Percentiles rank a stretch among this genome's conserved stretches.
These are phyloP conservation scores for Trichoderma sp. DNA, from an alignment of 2,329 filamentous ascomycete genomes.

Conservation along the genomic window DNA sequence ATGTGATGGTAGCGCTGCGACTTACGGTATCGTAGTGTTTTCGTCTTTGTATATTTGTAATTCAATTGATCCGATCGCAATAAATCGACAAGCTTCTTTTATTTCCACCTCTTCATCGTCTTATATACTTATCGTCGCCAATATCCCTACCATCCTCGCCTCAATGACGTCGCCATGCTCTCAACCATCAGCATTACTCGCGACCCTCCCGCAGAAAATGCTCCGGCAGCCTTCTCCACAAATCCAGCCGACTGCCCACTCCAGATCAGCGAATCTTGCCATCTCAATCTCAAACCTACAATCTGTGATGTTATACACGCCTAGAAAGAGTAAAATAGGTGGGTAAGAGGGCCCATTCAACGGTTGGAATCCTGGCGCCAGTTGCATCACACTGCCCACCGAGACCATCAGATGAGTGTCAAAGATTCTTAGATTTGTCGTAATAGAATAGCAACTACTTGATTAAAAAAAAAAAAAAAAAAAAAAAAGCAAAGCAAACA, in stretches of 20 bases:
- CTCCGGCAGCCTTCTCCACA: neutral
- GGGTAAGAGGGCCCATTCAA: neutral
- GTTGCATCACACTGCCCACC: neutral
- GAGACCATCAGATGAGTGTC: neutral
- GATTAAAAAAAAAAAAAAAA: neutral
- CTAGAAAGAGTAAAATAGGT: neutral
- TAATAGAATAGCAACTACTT: neutral
- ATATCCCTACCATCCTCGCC: neutral
- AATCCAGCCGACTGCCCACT: neutral
- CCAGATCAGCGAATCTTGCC: neutral
- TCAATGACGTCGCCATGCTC: neutral
- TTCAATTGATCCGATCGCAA: neutral
- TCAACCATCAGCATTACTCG: neutral
- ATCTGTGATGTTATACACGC: neutral
- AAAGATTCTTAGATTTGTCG: neutral
- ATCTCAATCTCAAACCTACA: neutral
- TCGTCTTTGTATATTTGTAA: neutral
- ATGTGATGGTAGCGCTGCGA: neutral
- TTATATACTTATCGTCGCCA: neutral
- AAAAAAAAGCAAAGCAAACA: neutral
- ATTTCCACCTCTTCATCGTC: neutral
- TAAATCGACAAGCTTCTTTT: neutral
- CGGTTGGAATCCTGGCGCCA: neutral
- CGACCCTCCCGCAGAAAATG: neutral
- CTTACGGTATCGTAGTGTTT: neutral